phyloP scores from a whole-genome alignment of 495 filamentous ascomycete species.

The Hypoxylon cercidicola region DNA sequence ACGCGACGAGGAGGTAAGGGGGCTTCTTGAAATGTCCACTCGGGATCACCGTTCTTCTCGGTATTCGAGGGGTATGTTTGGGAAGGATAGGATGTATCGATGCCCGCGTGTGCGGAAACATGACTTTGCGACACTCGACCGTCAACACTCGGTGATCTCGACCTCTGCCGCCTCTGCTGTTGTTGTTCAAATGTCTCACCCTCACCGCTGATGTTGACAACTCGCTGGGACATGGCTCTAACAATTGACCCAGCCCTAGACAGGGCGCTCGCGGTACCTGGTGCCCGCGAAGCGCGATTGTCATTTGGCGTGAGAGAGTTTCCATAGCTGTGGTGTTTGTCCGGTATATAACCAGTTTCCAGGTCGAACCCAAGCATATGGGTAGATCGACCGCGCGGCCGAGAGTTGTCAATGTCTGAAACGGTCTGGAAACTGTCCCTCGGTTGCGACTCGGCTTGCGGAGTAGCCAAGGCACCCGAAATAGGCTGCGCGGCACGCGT shows the following conservation, averaged over 20 bases:
- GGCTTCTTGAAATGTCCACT: conserved; percentile 42
- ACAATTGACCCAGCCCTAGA: conserved; percentile 88
- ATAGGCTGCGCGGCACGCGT: conserved; percentile 73
- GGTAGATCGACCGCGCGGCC: conserved; percentile 51
- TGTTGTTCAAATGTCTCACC: conserved; percentile 80
- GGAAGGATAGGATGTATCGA: conserved; percentile 59
- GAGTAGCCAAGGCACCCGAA: conserved; percentile 62
- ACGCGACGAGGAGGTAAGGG: conserved; percentile 49
- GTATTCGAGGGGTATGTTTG: conserved; percentile 56
- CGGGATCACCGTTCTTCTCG: conserved; percentile 57
- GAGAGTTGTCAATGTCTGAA: conserved; percentile 57
- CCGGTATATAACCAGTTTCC: conserved; percentile 61
- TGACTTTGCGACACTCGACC: conserved; percentile 47
- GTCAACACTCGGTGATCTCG: conserved; percentile 58
- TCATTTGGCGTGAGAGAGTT: conserved; percentile 57
- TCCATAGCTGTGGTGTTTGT: conserved; percentile 59
- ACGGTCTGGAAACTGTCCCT: conserved; percentile 72
- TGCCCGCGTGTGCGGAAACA: conserved; percentile 62
- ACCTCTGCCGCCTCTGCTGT: conserved; percentile 67
- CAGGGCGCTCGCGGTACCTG: conserved; percentile 71
- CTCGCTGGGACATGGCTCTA: conserved; percentile 95
- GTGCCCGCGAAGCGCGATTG: conserved; percentile 64
- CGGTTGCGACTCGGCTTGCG: conserved; percentile 65
- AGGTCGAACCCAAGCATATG: conserved; percentile 60
- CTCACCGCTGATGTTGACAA: conserved; percentile 94